Evolutionary conservation across 1,284 basidiomycete genomes (phyloP), one percentile per base, ranked within the genome.

Genomic region (Apiotrichum akiyoshidainum): DNA sequence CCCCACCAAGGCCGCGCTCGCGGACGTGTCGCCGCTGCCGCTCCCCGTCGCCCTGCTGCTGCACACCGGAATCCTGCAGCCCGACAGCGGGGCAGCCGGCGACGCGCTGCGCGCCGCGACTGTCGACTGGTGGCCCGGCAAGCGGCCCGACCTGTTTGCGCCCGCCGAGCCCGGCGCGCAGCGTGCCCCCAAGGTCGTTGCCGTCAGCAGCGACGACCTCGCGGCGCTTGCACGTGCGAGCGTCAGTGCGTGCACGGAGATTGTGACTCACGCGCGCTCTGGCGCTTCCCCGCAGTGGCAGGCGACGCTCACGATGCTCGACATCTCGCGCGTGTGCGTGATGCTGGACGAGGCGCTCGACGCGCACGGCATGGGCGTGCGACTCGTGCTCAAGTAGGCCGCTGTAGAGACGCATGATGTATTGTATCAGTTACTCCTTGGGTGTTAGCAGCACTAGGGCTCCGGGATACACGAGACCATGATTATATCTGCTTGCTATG

Each of bases 21-120:
- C 63, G 13, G 54, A 70, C 34, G 21, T 67, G 26, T 68, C 68
- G 11, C 66, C 68, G 5, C 42, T 73, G 17, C 66, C 71, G 1
- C 59, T 71, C 8, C 59, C 68, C 2, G 10, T 65, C 17, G 58
- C 57, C n/a, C 45, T 64, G 17, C 60, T 71, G 6, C 46, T 71
- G 13, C 50, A 61, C 26, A 45, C 61, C 19, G 63, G 67, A 14
- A 63, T 72, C 19, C 37, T 69, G 3, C 52, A 55, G 34, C 57
- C 58, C 1, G 45, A 50, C 17, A 16, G 33, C 10, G 21, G 50
- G 14, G 19, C 33, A 5, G 54, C 33, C 14, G 60, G 46, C 17
- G 45, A 52, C 34, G 42, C 50, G 35, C 54, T 62, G 19, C 37
- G 45, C 5, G 31, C 54, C 22, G 57, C 54, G 4, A 59, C 60